Base-by-base conservation (phyloP, 176 grass and related monocot genomes). In the Carex myosuroides region DNA sequence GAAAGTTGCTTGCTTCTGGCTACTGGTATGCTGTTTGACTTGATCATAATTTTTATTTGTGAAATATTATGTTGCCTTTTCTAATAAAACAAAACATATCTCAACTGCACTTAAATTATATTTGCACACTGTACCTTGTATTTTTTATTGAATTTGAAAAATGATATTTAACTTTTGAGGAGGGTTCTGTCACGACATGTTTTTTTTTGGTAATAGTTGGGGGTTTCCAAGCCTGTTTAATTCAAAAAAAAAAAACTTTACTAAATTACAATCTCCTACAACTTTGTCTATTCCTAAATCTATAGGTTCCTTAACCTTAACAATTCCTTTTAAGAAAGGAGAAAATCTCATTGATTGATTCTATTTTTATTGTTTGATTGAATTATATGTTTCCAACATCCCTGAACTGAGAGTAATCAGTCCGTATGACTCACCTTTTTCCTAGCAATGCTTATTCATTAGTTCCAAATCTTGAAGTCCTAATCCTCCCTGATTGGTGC, bases 1-100 rank as follows among this genome's bases (percentile, higher is more conserved):
- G 93, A 84, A 98, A 98, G 61, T 86, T 98, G 72, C 93, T 98
- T 77, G 85, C 68, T 81, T 98, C 91, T 13, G 96, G 96, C 32
- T 98, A 98, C 93, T 98, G 96, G 96, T 95, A 92, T 67, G n/a
- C 18, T 6, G 0, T 14, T 76, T 55, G 72, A 76, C 48, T 32
- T 76, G 10, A 54, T 54, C 7, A 29, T 54, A 14, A 54, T 30
- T 30, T 53, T 54, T 76, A 55, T 76, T 55, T 69, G 13, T n/a
- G 14, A 69, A 69, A 7, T 14, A 18, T 39, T 41, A 3, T 39
- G 18, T 55, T 76, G 22, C 72, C 3, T 59, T 16, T 26, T 52
- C 12, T 76, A 17, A 55, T 24, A 4, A 24, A 62, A 62, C 60
- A 30, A 53, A 75, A 24, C 10, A 21, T 30, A 39, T 53, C 11